Evolutionary conservation across 2,329 filamentous ascomycete genomes (phyloP).

Genomic region (Cucurbitaria berberidis): DNA sequence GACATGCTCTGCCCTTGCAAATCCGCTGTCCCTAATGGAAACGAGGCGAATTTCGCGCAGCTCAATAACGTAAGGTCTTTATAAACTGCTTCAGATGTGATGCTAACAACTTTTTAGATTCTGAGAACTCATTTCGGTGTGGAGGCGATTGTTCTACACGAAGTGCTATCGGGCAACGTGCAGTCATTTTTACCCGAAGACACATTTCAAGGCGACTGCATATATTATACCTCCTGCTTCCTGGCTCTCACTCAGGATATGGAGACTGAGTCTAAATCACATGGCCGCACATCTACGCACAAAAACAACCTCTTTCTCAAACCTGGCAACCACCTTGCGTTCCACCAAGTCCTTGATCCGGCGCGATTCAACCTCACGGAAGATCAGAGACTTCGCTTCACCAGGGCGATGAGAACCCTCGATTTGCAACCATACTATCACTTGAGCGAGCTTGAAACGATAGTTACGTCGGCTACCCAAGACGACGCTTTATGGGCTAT

Average conservation of each 20-base stretch:
- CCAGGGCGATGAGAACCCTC: conserved; percentile 5
- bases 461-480: neutral
- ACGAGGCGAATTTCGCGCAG: neutral
- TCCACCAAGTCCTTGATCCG: conserved; percentile 2
- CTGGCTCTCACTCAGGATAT: neutral
- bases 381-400: conserved; percentile 3
- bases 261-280: neutral
- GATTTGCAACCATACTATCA: neutral
- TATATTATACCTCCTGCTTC: conserved; percentile 5
- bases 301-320: neutral
- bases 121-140: conserved; percentile 7
- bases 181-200: neutral
- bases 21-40: neutral
- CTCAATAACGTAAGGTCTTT: neutral
- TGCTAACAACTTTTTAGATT: neutral
- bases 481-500: conserved; percentile 1
- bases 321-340: neutral
- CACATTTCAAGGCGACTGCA: neutral
- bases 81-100: too few species aligned
- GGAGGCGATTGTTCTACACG: conserved; percentile 8
- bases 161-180: neutral
- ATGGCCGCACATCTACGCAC: neutral
- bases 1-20: neutral
- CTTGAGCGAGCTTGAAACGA: conserved; percentile 5
- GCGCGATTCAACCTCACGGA: neutral